phyloP scores from a whole-genome alignment of 2,329 filamentous ascomycete genomes.

The Taxawa tesnikishii region DNA sequence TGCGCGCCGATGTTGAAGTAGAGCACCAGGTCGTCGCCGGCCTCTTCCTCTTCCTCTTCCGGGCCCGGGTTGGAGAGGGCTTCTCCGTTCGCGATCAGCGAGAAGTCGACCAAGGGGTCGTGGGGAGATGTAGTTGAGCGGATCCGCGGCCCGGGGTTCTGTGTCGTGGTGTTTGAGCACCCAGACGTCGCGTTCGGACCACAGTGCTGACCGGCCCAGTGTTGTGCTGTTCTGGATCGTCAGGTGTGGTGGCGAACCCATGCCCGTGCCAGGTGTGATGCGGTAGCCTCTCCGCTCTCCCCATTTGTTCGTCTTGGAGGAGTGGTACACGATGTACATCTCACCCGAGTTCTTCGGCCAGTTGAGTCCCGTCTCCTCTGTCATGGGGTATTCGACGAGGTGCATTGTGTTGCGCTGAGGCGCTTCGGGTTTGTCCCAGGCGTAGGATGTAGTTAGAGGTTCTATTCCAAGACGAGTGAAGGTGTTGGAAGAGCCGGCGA shows the following conservation, averaged over 20 bases:
- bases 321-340: conserved; percentile 28
- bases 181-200: conserved; percentile 40
- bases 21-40: conserved; percentile 24
- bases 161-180: conserved; percentile 40
- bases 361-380: conserved; percentile 16
- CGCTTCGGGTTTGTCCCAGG: conserved; percentile 17
- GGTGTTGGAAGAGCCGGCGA: conserved; percentile 23
- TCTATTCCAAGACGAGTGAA: conserved; percentile 20
- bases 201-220: conserved; percentile 33
- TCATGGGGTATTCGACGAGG: conserved; percentile 14
- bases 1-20: conserved; percentile 43
- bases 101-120: conserved; percentile 40
- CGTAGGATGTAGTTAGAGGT: conserved; percentile 15
- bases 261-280: conserved; percentile 23
- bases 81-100: conserved; percentile 36
- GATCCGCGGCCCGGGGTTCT: conserved; percentile 34
- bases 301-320: conserved; percentile 25
- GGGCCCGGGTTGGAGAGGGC: conserved; percentile 16
- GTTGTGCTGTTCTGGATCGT: conserved; percentile 37
- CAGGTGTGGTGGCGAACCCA: conserved; percentile 28
- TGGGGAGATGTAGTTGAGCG: conserved; percentile 33
- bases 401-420: conserved; percentile 20
- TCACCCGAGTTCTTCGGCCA: conserved; percentile 25
- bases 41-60: conserved; percentile 21
- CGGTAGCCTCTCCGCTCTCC: conserved; percentile 31